These are phyloP conservation scores for Scedosporium minutisporum DNA, from an alignment of 2,329 filamentous ascomycete genomes.

Conservation along the genomic window DNA sequence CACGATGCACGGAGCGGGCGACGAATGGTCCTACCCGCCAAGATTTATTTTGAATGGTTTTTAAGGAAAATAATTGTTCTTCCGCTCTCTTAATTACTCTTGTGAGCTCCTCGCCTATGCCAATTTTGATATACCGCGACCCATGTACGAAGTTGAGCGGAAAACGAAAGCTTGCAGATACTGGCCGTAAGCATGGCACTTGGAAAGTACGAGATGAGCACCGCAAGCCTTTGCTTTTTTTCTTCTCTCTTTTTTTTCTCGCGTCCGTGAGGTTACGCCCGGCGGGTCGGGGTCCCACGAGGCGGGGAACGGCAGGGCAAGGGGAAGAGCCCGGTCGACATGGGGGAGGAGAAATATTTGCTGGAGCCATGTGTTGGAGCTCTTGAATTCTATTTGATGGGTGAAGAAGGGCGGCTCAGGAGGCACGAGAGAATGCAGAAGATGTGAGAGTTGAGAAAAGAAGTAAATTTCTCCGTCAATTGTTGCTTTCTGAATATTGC, in stretches of 20 bases:
- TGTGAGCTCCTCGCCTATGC: no score
- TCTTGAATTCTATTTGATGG: slow-evolving; percentile 1
- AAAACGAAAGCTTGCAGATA: no score
- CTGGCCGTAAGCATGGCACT: no score
- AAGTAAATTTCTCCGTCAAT: neutral
- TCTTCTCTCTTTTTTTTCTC: no score
- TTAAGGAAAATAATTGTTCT: no score
- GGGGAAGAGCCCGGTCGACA: neutral
- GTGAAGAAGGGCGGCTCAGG: neutral
- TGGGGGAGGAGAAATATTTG: neutral
- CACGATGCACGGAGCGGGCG: no score
- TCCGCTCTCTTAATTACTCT: no score
- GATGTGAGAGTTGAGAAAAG: neutral
- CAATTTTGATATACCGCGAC: no score
- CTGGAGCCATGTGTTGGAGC: neutral
- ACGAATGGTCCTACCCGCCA: no score
- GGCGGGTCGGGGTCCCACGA: neutral
- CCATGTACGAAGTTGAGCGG: no score
- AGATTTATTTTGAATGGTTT: no score
- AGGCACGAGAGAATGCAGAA: neutral
- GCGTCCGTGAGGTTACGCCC: neutral
- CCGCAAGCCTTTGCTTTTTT: neutral
- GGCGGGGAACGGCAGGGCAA: neutral
- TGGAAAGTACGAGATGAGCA: no score
- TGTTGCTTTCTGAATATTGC: neutral